These are phyloP conservation scores for Coemansia brasiliensis DNA, from an alignment of 192 early-diverging fungal genomes.

Conservation along the genomic window DNA sequence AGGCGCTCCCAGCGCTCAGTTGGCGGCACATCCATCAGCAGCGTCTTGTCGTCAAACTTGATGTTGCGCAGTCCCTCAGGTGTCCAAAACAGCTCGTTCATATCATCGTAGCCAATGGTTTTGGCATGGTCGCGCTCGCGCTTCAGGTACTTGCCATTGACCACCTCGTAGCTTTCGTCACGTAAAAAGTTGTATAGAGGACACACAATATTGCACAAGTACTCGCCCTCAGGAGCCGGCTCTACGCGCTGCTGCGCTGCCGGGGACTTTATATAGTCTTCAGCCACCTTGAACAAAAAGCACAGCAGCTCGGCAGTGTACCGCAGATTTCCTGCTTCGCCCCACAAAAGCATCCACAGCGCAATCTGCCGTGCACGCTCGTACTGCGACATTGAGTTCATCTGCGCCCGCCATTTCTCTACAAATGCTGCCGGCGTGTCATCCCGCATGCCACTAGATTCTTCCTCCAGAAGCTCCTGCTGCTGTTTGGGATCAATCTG, in stretches of 20 bases:
- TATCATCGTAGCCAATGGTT: conserved; percentile 79
- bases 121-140: conserved; percentile 74
- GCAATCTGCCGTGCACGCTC: conserved; percentile 71
- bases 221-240: conserved; percentile 66
- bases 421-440: conserved; percentile 56
- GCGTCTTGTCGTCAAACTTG: conserved; percentile 58
- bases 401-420: conserved; percentile 69
- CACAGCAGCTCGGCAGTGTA: conserved; percentile 75
- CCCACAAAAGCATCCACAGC: conserved; percentile 77
- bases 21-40: conserved; percentile 62
- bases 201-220: conserved; percentile 65
- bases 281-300: conserved; percentile 76
- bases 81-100: conserved; percentile 84
- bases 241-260: conserved; percentile 57
- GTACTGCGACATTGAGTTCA: conserved; percentile 71
- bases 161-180: conserved; percentile 71
- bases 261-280: conserved; percentile 55
- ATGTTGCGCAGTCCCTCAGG: conserved; percentile 64
- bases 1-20: conserved; percentile 65
- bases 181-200: conserved; percentile 75
- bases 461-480: conserved; percentile 51
- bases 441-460: conserved; percentile 31
- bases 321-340: conserved; percentile 73
- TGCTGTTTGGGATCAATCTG: conserved; percentile 56
- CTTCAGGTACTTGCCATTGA: conserved; percentile 69